Conservation (phyloP, 768 basidiomycete genomes). For the Pholiota conissans region DNA sequence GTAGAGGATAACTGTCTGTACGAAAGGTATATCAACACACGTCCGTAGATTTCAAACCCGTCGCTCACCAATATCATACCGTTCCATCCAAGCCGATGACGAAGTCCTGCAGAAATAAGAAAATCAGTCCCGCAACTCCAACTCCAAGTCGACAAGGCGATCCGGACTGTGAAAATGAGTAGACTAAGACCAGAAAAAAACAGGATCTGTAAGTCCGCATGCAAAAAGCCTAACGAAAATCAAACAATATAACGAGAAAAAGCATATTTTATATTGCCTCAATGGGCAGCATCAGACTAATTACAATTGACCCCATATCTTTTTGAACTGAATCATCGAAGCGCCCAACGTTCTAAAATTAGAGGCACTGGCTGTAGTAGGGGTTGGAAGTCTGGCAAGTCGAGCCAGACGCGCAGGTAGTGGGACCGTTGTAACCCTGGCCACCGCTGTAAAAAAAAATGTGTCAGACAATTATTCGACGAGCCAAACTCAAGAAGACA, state of each 20-base stretch:
- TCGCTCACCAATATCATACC: too few relatives aligned
- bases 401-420: conserved; percentile 28
- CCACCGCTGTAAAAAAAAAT: conserved; percentile 23
- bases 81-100: too few relatives aligned
- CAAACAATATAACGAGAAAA: not conserved
- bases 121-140: too few relatives aligned
- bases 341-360: conserved; percentile 4
- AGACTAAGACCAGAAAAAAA: too few relatives aligned
- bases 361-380: conserved; percentile 35
- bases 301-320: not conserved
- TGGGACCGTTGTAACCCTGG: conserved; percentile 30
- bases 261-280: not conserved
- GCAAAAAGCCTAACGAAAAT: not conserved
- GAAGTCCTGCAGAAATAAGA: too few relatives aligned
- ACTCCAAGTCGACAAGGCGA: too few relatives aligned
- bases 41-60: too few relatives aligned
- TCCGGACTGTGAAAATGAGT: too few relatives aligned
- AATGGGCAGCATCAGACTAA: not conserved
- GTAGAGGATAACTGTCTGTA: too few relatives aligned
- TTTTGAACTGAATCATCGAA: not conserved
- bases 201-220: too few relatives aligned
- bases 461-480: not conserved
- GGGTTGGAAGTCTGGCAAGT: conserved; percentile 26
- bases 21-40: too few relatives aligned
- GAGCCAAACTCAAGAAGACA: not conserved